These are phyloP conservation scores for Aotearoamyces nothofagi DNA, from an alignment of 2,329 filamentous ascomycete genomes.

Conservation along the genomic window DNA sequence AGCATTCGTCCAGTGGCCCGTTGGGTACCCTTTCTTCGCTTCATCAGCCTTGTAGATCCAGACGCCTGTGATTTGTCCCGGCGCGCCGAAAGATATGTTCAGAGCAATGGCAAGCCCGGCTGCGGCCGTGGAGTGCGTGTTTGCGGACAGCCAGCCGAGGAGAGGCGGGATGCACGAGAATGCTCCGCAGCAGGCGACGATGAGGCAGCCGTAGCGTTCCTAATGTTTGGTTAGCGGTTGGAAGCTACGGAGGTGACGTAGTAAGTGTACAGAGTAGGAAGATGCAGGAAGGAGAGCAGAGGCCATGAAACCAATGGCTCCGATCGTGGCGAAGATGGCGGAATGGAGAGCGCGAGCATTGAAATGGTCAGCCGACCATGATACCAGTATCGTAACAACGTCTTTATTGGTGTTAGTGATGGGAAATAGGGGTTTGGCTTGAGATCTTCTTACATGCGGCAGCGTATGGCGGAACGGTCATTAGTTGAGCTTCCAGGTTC, in stretches of 20 bases:
- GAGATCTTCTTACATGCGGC: conserved; percentile 31
- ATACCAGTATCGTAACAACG: conserved; percentile 29
- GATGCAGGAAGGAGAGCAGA: conserved; percentile 47
- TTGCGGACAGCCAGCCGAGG: conserved; percentile 22
- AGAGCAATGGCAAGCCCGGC: conserved; percentile 52
- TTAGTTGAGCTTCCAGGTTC: conserved; percentile 45
- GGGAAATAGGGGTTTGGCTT: no score
- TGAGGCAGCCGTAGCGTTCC: conserved; percentile 53
- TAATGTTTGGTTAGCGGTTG: conserved; percentile 8
- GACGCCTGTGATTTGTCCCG: conserved; percentile 57
- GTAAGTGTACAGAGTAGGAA: conserved; percentile 29
- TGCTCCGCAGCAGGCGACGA: conserved; percentile 48
- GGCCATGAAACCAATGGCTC: conserved; percentile 40
- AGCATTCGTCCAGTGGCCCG: conserved; percentile 54
- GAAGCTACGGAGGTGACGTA: neutral
- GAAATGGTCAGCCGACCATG: conserved; percentile 48
- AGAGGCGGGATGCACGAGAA: conserved; percentile 57
- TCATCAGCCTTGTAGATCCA: conserved; percentile 60
- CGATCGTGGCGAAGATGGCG: conserved; percentile 30
- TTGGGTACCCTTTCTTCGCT: conserved; percentile 45
- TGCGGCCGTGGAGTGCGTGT: conserved; percentile 48
- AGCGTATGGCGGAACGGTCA: conserved; percentile 52
- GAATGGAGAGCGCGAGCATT: conserved; percentile 39
- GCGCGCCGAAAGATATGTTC: conserved; percentile 52
- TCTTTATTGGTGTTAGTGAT: conserved; percentile 5